phyloP scores from a whole-genome alignment of 192 early-diverging fungal genomes.

The Jimgerdemannia lactiflua region DNA sequence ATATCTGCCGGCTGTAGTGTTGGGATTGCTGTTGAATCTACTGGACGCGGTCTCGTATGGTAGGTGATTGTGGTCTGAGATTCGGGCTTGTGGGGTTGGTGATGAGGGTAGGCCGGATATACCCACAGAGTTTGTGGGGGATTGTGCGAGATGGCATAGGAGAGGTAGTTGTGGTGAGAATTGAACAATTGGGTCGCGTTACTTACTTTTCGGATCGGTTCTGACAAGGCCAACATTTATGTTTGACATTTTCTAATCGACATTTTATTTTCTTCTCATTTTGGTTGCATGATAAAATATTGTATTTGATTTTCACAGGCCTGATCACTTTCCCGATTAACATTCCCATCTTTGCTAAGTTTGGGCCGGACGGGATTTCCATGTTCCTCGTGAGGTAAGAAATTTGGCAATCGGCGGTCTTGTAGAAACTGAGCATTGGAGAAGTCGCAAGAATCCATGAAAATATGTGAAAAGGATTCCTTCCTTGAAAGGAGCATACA shows the following conservation, averaged over 20 bases:
- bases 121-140: not conserved
- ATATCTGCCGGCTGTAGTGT: constrained; percentile 84
- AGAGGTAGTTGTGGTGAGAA: too few species aligned
- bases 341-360: constrained; percentile 61
- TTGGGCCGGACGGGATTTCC: constrained; percentile 87
- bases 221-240: too few species aligned
- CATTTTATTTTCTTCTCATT: too few species aligned
- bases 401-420: not conserved
- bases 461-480: too few species aligned
- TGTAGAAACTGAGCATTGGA: not conserved
- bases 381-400: constrained; percentile 88
- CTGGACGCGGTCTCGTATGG: constrained; percentile 90
- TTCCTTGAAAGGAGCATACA: too few species aligned
- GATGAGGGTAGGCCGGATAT: too few species aligned
- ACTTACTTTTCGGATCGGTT: constrained; percentile 6
- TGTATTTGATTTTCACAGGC: constrained; percentile 25
- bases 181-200: not conserved
- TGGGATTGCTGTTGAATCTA: constrained; percentile 89
- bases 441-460: too few species aligned
- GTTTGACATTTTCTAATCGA: too few species aligned
- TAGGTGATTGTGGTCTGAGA: constrained; percentile 10
- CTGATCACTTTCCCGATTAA: constrained; percentile 90
- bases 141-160: not conserved
- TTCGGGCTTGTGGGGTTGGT: too few species aligned
- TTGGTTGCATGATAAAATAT: too few species aligned